Evolutionary conservation across 1,284 basidiomycete genomes (phyloP).

Genomic region (Chalciporus sp.): DNA sequence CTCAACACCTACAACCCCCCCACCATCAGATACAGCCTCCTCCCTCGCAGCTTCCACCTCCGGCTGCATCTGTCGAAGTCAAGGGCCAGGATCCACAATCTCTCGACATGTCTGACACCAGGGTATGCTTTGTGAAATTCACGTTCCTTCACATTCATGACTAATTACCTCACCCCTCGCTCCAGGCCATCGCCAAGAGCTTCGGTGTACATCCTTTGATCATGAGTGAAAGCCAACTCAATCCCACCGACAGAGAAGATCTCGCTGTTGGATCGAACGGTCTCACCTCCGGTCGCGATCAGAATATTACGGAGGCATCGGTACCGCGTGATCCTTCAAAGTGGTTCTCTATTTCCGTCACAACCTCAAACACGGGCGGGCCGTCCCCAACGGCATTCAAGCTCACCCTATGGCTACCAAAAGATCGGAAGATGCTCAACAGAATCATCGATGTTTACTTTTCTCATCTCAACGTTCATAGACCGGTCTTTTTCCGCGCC

Average conservation of each 20-base stretch:
- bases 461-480: slow-evolving; percentile 70
- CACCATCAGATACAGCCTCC: slow-evolving; percentile 38
- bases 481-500: slow-evolving; percentile 67
- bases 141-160: slow-evolving; percentile 2
- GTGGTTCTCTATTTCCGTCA: slow-evolving; percentile 58
- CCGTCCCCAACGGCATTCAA: slow-evolving; percentile 36
- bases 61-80: slow-evolving; percentile 43
- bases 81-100: slow-evolving; percentile 75
- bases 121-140: slow-evolving; percentile 39
- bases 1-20: slow-evolving; percentile 36
- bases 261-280: slow-evolving; percentile 72
- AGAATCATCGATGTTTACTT: slow-evolving; percentile 72
- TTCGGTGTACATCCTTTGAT: slow-evolving; percentile 76
- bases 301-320: slow-evolving; percentile 54
- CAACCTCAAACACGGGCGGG: slow-evolving; percentile 46
- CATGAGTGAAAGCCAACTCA: slow-evolving; percentile 61
- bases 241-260: slow-evolving; percentile 63
- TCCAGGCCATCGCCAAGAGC: slow-evolving; percentile 69
- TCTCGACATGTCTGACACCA: slow-evolving; percentile 73
- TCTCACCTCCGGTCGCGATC: slow-evolving; percentile 68
- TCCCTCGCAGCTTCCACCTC: slow-evolving; percentile 34
- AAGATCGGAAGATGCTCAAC: slow-evolving; percentile 66
- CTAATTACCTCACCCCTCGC: slow-evolving; percentile 3
- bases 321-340: slow-evolving; percentile 59
- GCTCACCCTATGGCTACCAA: slow-evolving; percentile 69